Evolutionary conservation across 2,329 filamentous ascomycete species (phyloP), one percentile per base, ranked within the genome.

Genomic region (Elsinoe arachidis): DNA sequence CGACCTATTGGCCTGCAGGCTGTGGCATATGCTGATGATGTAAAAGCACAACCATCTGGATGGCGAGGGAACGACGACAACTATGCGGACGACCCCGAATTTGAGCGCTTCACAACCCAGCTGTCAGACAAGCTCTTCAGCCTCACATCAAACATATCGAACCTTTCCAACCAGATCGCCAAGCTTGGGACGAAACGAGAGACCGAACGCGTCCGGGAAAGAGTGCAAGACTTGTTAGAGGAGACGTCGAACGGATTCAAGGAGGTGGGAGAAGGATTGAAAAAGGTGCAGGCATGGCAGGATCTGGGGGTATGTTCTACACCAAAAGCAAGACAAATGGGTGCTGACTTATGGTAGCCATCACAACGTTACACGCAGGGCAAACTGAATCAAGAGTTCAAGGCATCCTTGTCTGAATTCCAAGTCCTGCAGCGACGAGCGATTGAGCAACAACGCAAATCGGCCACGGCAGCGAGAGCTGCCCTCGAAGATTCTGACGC

Each of bases 351-450:
- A 6, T 26, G 11, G 35, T 60, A 96, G 90, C 89, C 92, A 60
- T 88, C 90, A 56, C 93, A 99, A 77, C 95, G 92, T 73, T 97
- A 95, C 77, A 93, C 90, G 19, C 92, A 96, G 68, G 88, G 92
- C 65, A 97, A 97, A 72, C 81, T 99, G 34, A 92, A 90, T 61
- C 88, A 89, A 68, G 91, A 97, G 70, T 96, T 97, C 77, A 88
- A 91, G 69, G 82, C 88, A 35, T 88, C 88, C 51, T 82, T 97
- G 59, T 83, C 86, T 64, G 91, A 96, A 66, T 99, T 99, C 73
- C 92, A 97, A 74, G 80, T 80, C 57, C 82, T 97, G n/a, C 93
- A 97, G 73, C 84, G 90, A 60, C 82, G 84, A 63, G 91, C 92
- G 9, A 80, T 97, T 60, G 92, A 97, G 70, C 96, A 96, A 70